Conservation (phyloP, 2,329 filamentous ascomycete species). For the Arachnomyces sp. region DNA sequence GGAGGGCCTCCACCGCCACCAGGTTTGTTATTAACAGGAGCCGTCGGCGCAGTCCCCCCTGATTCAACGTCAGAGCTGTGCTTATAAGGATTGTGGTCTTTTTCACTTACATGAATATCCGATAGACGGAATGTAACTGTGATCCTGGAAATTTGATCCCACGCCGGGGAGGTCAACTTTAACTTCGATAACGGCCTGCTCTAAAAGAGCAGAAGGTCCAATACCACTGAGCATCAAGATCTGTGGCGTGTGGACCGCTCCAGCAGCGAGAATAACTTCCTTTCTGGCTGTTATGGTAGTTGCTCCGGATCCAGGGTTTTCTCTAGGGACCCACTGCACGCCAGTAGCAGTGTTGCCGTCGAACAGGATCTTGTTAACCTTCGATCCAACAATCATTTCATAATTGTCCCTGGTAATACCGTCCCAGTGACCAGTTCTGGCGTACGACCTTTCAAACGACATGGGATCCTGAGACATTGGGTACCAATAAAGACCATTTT, state of each 20-base stretch:
- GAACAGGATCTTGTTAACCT: constrained; percentile 17
- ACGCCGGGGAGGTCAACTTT: constrained; percentile 42
- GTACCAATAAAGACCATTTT: constrained; percentile 22
- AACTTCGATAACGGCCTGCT: constrained; percentile 30
- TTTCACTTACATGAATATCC: constrained; percentile 6
- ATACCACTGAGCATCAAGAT: constrained; percentile 45
- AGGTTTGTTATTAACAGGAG: not conserved
- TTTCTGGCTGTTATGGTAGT: constrained; percentile 2
- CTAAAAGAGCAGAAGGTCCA: constrained; percentile 30
- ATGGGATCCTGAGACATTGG: constrained; percentile 17
- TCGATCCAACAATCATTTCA: constrained; percentile 18
- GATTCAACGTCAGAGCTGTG: not conserved
- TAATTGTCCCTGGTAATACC: constrained; percentile 18
- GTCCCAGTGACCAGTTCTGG: constrained; percentile 21
- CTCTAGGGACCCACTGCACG: constrained; percentile 11
- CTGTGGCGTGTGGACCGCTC: constrained; percentile 33
- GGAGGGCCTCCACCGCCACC: not conserved
- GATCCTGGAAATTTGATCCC: constrained; percentile 28
- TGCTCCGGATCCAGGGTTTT: not conserved
- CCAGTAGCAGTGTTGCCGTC: constrained; percentile 19
- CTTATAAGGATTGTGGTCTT: not conserved
- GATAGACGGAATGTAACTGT: constrained; percentile 10
- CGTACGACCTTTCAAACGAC: constrained; percentile 17
- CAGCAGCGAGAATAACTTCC: constrained; percentile 37
- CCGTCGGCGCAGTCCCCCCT: not conserved